Percentiles rank a stretch among this genome's conserved stretches.
These are phyloP conservation scores for Aureobasidium uvarum DNA, from an alignment of 2,329 filamentous ascomycete genomes.

Conservation along the genomic window DNA sequence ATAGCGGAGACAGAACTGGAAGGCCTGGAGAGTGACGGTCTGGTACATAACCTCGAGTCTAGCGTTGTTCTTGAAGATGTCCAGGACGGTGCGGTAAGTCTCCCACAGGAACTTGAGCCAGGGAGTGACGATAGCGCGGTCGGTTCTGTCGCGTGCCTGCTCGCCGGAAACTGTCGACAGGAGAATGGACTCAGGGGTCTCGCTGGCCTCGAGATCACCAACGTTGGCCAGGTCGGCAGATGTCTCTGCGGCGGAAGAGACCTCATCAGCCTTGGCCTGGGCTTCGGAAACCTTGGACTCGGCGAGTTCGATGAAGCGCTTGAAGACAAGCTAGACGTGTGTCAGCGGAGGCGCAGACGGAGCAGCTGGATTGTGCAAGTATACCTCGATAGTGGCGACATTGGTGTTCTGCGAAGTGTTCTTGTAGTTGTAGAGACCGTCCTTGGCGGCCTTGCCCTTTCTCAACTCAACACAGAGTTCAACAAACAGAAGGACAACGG, in stretches of 20 bases:
- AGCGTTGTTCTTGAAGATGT: conserved; percentile 99
- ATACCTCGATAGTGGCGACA: conserved; percentile 92
- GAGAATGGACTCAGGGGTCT: conserved; percentile 97
- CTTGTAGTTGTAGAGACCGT: conserved; percentile 99
- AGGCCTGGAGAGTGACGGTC: conserved; percentile 95
- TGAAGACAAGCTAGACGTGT: conserved; percentile 70
- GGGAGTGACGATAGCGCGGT: conserved; percentile 95
- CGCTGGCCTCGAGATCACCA: conserved; percentile 93
- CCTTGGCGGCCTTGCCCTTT: conserved; percentile 98
- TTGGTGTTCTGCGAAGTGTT: conserved; percentile 99
- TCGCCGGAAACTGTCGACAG: conserved; percentile 97
- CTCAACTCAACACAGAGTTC: conserved; percentile 95
- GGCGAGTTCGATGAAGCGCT: conserved; percentile 96
- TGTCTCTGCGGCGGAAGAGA: conserved; percentile 82
- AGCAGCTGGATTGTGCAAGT: conserved; percentile 25
- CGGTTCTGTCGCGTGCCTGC: conserved; percentile 94
- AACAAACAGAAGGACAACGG: conserved; percentile 96
- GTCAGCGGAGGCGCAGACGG: conserved; percentile 7
- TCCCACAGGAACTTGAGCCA: conserved; percentile 99
- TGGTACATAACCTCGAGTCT: conserved; percentile 97
- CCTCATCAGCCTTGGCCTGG: conserved; percentile 92
- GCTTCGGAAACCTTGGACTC: conserved; percentile 95
- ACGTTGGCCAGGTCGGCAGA: conserved; percentile 69
- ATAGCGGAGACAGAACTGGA: conserved; percentile 98
- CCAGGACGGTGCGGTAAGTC: conserved; percentile 95